Evolutionary conservation across 345 rosid genomes (phyloP), one percentile per base, ranked within the genome.

Genomic region (Melaleuca quinquenervia): DNA sequence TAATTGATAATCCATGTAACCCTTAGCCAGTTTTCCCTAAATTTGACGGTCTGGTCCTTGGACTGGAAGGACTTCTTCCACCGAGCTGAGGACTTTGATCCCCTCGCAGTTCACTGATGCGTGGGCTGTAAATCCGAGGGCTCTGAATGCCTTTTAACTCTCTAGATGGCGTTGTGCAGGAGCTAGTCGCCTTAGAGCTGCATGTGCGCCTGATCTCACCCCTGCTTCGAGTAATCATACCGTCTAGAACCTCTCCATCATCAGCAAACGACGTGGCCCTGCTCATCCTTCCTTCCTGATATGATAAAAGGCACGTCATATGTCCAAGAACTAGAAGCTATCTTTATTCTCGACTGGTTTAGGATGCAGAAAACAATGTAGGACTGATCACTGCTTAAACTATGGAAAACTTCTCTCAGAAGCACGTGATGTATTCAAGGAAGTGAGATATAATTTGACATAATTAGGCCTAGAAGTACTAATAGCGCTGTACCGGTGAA

Each of bases 211-310:
- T 91, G 84, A 96, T 90, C 93, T 95, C 98, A 53, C 98, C 98
- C 64, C 98, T 90, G 91, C 98, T 93, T 89, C 99, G 90, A 2
- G 96, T 96, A 41, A 96, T 91, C 91, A 94, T 92, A 41, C 94
- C 93, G 60, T 95, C 99, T 83, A 96, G 90, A 86, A 95, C 87
- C 89, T 96, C 98, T 87, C 94, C 94, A 76, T 91, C 92, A 29
- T 92, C 94, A 12, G 95, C 93, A 88, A 94, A 94, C 55, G 99
- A 95, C 48, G 90, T 88, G 22, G 92, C 84, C 58, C 95, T 90
- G 87, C 94, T 90, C 90, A 96, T 93, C 89, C 91, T 96, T 22
- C 86, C 89, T 84, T 93, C 97, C 95, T 92, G 90, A 70, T 70
- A 70, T 36, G 48, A 70, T 48, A 70, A 70, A 36, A 36, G 80